Base-by-base conservation (phyloP, 2,329 filamentous ascomycete species). In the Colletotrichum cordylinicola region DNA sequence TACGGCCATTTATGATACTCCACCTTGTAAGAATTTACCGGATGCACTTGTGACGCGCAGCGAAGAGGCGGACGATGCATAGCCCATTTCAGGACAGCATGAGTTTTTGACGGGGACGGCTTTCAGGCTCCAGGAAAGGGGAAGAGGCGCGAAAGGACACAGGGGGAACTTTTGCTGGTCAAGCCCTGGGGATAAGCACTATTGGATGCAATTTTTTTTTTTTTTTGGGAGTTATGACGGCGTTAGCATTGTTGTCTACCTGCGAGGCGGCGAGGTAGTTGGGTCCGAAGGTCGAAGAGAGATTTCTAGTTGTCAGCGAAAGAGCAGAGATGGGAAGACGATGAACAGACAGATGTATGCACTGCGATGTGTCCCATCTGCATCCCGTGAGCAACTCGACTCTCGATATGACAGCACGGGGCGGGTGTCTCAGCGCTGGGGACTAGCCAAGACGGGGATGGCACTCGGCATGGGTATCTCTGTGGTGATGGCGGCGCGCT, bases 1-100 rank as follows among this genome's bases (percentile, higher is more conserved):
- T 56, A 62, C 62, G 48, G 56, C n/a, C 39, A 39, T 58, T 67
- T 67, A 72, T 56, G 69, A 75, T 75, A 75, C 73, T 72, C 73
- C 68, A 43, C 39, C 27, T 31, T 72, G 62, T 75, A 72, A 67
- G 18, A 67, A 27, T 43, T n/a, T 75, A 72, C 37, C 31, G 39
- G 31, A 75, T 48, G 69, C n/a, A 24, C 31, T 58, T 33, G 39
- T 27, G 39, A 39, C 48, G 73, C 73, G 56, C 31, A 27, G 35
- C 8, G 21, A 52, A 33, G 31, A 64, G 10, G 55, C 24, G 33
- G 67, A 43, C 12, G 56, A 21, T 33, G 31, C 31, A 27, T 61
- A 48, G 18, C 27, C 18, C 29, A 37, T 48, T 21, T 48, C 31
- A 18, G 18, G 61, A 16, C n/a, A 35, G 10, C 37, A 29, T 15